Percentiles rank a stretch among this genome's conserved stretches.
These are phyloP conservation scores for Begonia peltatifolia DNA, from an alignment of 306 rosid species.

Conservation along the genomic window DNA sequence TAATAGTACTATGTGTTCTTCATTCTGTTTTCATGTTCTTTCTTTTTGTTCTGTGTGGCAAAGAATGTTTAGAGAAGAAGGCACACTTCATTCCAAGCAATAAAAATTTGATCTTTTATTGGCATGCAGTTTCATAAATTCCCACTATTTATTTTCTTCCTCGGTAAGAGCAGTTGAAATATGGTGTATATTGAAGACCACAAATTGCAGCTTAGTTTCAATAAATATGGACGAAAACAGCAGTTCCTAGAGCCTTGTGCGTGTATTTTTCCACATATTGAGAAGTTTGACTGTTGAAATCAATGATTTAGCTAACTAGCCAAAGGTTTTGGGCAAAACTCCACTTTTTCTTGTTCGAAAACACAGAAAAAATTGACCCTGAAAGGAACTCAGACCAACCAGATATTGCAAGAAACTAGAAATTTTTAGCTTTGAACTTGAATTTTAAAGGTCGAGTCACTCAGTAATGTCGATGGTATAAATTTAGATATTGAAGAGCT, in stretches of 20 bases:
- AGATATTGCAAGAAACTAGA: no score
- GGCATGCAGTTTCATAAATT: no score
- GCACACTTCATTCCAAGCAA: conserved; percentile 16
- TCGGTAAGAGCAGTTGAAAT: neutral
- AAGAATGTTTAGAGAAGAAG: conserved; percentile 58
- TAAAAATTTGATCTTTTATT: neutral
- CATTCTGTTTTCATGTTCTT: conserved; percentile 1
- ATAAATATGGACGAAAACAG: neutral
- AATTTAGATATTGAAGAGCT: no score
- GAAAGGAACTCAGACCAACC: no score
- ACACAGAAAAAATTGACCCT: no score
- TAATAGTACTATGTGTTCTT: conserved; percentile 2
- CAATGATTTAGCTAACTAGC: no score
- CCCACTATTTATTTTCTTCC: neutral
- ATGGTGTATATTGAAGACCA: no score
- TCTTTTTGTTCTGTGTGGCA: conserved; percentile 35
- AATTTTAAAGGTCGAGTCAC: no score
- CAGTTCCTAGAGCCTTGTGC: neutral
- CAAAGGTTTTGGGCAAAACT: no score
- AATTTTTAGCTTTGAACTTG: no score
- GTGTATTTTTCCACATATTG: neutral
- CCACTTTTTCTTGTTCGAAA: no score
- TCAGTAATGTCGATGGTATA: no score
- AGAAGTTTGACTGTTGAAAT: neutral
- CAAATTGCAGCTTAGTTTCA: neutral